phyloP scores from a whole-genome alignment of 1,284 basidiomycete genomes.

The Naganishia cerealis region DNA sequence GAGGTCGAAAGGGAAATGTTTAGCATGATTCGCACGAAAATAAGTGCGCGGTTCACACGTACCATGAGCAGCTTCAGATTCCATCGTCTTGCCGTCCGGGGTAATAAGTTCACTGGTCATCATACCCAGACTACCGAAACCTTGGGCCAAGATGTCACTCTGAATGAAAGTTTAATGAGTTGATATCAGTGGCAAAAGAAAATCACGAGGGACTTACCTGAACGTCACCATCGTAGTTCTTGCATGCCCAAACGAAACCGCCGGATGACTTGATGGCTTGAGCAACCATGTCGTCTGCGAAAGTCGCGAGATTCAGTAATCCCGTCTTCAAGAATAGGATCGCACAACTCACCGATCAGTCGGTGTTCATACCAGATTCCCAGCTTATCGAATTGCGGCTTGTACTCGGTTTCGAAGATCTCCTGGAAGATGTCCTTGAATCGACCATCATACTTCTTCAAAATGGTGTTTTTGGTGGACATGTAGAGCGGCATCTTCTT shows the following conservation, averaged over 20 bases:
- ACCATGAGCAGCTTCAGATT: constrained; percentile 93
- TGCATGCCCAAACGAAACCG: constrained; percentile 96
- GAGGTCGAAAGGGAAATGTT: not conserved
- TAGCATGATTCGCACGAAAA: not conserved
- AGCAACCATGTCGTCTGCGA: constrained; percentile 93
- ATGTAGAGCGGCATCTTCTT: constrained; percentile 95
- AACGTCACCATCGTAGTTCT: constrained; percentile 97
- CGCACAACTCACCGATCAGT: constrained; percentile 57
- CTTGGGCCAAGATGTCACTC: constrained; percentile 86
- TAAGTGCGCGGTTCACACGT: constrained; percentile 37
- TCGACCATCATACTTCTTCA: constrained; percentile 93
- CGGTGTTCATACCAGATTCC: constrained; percentile 98
- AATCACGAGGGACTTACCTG: constrained; percentile 48
- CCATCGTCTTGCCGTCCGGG: constrained; percentile 86
- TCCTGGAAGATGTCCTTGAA: constrained; percentile 99
- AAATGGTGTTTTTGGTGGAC: constrained; percentile 97
- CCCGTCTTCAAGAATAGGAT: not conserved
- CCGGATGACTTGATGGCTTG: constrained; percentile 94
- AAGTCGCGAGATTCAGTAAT: constrained; percentile 37
- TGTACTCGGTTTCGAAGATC: constrained; percentile 83
- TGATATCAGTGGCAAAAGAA: not conserved
- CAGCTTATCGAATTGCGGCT: constrained; percentile 72
- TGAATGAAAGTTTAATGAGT: constrained; percentile 50
- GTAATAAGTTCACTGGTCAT: constrained; percentile 98
- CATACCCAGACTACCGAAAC: constrained; percentile 88